These are phyloP conservation scores for Fistulinella cinereoalba DNA, from an alignment of 1,284 basidiomycete species.

Conservation along the genomic window DNA sequence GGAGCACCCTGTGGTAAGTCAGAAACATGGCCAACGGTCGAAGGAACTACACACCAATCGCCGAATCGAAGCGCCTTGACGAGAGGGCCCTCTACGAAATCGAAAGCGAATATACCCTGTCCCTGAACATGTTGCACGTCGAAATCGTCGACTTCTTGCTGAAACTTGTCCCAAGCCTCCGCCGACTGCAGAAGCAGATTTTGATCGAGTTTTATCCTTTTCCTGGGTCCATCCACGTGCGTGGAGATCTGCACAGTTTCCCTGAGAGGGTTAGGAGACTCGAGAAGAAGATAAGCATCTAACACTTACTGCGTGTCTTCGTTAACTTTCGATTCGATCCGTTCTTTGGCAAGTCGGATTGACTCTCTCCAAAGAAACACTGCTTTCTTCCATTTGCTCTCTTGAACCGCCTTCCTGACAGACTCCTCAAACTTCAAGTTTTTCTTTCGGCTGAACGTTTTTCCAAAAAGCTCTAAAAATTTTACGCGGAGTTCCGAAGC, in stretches of 20 bases:
- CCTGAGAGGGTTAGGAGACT: slow-evolving; percentile 7
- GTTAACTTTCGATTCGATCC: slow-evolving; percentile 47
- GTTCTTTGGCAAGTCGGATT: slow-evolving; percentile 63
- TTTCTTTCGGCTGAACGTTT: slow-evolving; percentile 88
- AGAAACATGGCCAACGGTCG: background rate
- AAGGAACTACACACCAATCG: slow-evolving; percentile 67
- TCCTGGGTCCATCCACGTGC: slow-evolving; percentile 56
- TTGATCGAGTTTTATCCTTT: slow-evolving; percentile 69
- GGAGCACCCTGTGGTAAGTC: slow-evolving; percentile 66
- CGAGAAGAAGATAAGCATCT: background rate
- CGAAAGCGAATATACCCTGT: slow-evolving; percentile 87
- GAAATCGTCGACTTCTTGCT: slow-evolving; percentile 74
- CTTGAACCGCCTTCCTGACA: slow-evolving; percentile 79
- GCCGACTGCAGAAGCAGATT: slow-evolving; percentile 45
- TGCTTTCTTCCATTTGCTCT: slow-evolving; percentile 84
- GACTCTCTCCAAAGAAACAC: slow-evolving; percentile 86
- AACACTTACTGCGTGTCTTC: slow-evolving; percentile 44
- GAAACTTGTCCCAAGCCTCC: slow-evolving; percentile 72
- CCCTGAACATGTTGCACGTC: slow-evolving; percentile 83
- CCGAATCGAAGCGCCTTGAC: slow-evolving; percentile 89
- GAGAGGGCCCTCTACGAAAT: slow-evolving; percentile 94
- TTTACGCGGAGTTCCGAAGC: slow-evolving; percentile 72
- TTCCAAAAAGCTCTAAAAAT: slow-evolving; percentile 84
- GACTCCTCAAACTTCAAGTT: slow-evolving; percentile 88
- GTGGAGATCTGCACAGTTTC: slow-evolving; percentile 19